Evolutionary conservation across 768 basidiomycete genomes (phyloP), one percentile per base, ranked within the genome.

Genomic region (Mrakia gelida): DNA sequence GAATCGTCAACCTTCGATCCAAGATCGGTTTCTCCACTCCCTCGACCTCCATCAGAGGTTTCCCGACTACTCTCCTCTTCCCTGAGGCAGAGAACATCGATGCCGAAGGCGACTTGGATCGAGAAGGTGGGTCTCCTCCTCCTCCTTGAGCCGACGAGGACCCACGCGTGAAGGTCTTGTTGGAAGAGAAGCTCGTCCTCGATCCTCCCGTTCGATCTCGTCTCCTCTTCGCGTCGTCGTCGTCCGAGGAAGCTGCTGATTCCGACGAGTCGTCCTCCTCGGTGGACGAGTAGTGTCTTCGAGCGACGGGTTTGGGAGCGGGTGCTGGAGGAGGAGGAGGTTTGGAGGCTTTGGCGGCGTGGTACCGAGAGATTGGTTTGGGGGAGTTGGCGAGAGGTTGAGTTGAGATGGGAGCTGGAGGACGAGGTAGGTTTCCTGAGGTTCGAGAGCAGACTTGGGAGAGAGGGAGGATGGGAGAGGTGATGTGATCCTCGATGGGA

Each of bases 231-330:
- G 34, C 7, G 41, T 43, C 67, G 18, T 70, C 67, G 1, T 70
- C 65, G 34, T 43, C 41, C 67, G 67, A 72, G 9, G 26, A n/a
- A 21, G 43, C 26, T 32, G n/a, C 28, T 26, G 72, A 73, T 30
- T 56, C 52, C 18, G 49, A 49, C 56, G 52, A 59, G 30, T 73
- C 49, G 49, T 52, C 72, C 23, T 73, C 72, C 34, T 73, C 72
- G 1, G 72, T 73, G 16, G 72, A 73, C 10, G 72, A 73, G 34
- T 73, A 73, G 72, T 73, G 72, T 52, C 72, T n/a, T 16, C 72
- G 72, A 41, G 67, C 11, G 56, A 73, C 56, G 38, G 72, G 72
- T 45, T 70, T 70, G 18, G 56, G 54, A 2, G 72, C 28, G 15
- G 54, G 54, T 23, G 30, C 28, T 21, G 72, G 72, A 52, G 52